Conservation (phyloP, 2,329 filamentous ascomycete genomes). For the Aureobasidium uvarum region DNA sequence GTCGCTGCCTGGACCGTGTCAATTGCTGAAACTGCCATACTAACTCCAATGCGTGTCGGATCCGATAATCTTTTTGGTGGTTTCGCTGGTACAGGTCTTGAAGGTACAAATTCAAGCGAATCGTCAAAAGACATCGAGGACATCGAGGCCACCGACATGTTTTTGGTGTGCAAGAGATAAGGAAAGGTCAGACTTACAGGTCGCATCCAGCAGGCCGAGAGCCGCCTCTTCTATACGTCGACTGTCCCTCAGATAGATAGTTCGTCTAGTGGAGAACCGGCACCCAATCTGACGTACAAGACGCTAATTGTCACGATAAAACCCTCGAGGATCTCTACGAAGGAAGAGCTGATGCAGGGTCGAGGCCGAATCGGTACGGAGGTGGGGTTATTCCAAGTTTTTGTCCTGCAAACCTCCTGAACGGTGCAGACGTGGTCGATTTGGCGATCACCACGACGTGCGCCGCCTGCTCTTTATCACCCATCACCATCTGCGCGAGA, state of each 20-base stretch:
- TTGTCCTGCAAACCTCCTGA: constrained; percentile 16
- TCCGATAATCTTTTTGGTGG: constrained; percentile 16
- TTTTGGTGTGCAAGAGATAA: neutral
- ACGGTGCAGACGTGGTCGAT: constrained; percentile 6
- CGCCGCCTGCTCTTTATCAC: constrained; percentile 16
- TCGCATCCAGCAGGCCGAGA: constrained; percentile 2
- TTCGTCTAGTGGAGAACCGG: constrained; percentile 3
- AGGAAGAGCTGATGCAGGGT: constrained; percentile 19
- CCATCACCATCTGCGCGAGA: neutral
- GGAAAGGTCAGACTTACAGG: constrained; percentile 6
- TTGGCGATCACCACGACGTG: neutral
- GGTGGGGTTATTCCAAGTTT: constrained; percentile 16
- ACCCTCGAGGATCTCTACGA: constrained; percentile 9
- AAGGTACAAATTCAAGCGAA: constrained; percentile 1
- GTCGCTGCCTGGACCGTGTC: constrained; percentile 16
- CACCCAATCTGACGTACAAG: constrained; percentile 8
- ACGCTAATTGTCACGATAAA: constrained; percentile 16
- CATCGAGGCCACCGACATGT: constrained; percentile 20
- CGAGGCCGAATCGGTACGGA: constrained; percentile 22
- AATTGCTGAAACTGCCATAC: constrained; percentile 2
- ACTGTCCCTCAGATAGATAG: neutral
- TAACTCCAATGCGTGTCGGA: constrained; percentile 3
- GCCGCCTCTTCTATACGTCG: constrained; percentile 11
- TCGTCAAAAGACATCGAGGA: constrained; percentile 20
- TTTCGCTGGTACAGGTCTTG: constrained; percentile 12